These are phyloP conservation scores for Penicillium lagena DNA, from an alignment of 495 filamentous ascomycete species.

Conservation along the genomic window DNA sequence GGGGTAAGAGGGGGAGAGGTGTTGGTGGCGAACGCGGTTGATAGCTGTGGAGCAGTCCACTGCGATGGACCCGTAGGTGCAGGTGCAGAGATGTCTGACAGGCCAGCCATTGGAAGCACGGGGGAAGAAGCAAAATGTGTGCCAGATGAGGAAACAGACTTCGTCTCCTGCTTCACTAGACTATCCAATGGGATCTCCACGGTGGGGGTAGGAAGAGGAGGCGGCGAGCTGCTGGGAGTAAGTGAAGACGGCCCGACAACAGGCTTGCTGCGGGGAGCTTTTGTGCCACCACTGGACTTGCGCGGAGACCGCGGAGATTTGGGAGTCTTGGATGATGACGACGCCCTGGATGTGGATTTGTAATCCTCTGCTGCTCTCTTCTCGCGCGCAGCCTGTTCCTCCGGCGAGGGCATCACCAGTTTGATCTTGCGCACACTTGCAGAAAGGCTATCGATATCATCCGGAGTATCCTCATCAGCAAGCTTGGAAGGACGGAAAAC, in stretches of 20 bases:
- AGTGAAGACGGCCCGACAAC: neutral
- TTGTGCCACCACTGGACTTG: constrained; percentile 10
- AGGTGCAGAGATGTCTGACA: neutral
- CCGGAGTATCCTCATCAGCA: constrained; percentile 12
- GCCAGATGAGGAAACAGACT: neutral
- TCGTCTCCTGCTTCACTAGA: neutral
- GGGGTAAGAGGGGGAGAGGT: constrained; percentile 20
- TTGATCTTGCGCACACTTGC: constrained; percentile 70
- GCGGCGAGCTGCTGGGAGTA: constrained; percentile 5
- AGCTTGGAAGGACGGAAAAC: constrained; percentile 15
- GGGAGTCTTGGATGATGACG: constrained; percentile 1
- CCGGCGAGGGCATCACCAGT: constrained; percentile 63
- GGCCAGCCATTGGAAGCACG: neutral
- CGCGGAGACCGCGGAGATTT: constrained; percentile 20
- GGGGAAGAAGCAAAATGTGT: neutral
- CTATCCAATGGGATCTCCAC: neutral
- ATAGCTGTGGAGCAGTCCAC: constrained; percentile 1
- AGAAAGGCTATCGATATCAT: constrained; percentile 56
- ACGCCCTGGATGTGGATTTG: constrained; percentile 8
- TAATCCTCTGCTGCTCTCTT: constrained; percentile 32
- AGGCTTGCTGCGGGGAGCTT: constrained; percentile 2
- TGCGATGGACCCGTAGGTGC: neutral
- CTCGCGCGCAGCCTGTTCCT: constrained; percentile 60
- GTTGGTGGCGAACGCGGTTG: constrained; percentile 1
- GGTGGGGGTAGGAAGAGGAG: constrained; percentile 1